Percentiles rank a stretch among this genome's conserved stretches.
Evolutionary conservation across 108 stramenopile genomes (phyloP).

Genomic region (Epithemia pelagica): DNA sequence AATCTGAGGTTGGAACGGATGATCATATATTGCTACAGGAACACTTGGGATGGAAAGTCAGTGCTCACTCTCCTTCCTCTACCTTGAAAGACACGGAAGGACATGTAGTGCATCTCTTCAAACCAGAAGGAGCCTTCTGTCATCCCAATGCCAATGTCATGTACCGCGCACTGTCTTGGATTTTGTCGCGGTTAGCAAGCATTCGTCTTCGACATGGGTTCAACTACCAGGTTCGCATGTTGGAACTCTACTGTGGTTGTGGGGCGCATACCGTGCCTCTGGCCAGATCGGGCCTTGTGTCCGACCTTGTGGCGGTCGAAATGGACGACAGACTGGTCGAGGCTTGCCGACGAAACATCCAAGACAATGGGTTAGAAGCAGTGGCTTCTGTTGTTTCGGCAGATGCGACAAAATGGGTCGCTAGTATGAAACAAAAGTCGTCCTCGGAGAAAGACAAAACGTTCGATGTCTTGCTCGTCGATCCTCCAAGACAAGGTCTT

Average conservation of each 20-base stretch:
- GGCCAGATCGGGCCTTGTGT: conserved; percentile 36
- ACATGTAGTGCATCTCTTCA: conserved; percentile 46
- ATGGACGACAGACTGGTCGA: conserved; percentile 55
- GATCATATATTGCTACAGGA: conserved; percentile 16
- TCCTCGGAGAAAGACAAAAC: conserved; percentile 2
- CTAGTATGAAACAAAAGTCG: background rate
- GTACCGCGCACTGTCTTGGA: conserved; percentile 58
- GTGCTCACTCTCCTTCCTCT: background rate
- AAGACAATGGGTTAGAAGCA: conserved; percentile 26
- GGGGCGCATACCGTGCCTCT: conserved; percentile 77
- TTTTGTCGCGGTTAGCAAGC: conserved; percentile 34
- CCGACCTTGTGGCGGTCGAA: conserved; percentile 53
- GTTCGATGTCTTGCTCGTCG: conserved; percentile 63
- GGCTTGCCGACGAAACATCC: conserved; percentile 49
- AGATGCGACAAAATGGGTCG: conserved; percentile 60
- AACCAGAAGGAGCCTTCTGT: conserved; percentile 64
- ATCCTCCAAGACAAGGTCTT: conserved; percentile 63
- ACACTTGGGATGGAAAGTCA: conserved; percentile 15
- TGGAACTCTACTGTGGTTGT: conserved; percentile 79
- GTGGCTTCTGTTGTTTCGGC: conserved; percentile 12
- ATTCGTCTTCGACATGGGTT: conserved; percentile 3
- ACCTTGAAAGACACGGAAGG: background rate
- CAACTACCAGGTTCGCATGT: conserved; percentile 13
- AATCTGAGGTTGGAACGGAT: conserved; percentile 4
- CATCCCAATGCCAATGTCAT: conserved; percentile 74